These are phyloP conservation scores for Nemania abortiva DNA, from an alignment of 2,329 filamentous ascomycete genomes.

Conservation along the genomic window DNA sequence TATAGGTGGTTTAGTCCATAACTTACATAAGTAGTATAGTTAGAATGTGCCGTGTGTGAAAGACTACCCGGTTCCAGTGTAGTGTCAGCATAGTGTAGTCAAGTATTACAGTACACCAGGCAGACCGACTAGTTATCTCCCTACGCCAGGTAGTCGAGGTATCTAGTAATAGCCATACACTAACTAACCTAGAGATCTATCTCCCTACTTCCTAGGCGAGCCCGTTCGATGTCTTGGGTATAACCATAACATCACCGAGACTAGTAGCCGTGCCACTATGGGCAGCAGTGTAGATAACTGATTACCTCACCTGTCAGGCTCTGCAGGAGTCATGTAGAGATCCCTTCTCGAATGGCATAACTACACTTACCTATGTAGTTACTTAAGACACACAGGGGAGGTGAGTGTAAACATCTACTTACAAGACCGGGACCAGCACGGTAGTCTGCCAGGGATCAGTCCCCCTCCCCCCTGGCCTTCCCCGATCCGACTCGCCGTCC, in stretches of 20 bases:
- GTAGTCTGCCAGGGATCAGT: constrained; percentile 18
- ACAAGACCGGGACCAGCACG: neutral
- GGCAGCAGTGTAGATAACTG: neutral
- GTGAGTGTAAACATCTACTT: neutral
- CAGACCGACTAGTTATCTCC: no score
- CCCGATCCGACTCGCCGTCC: constrained; percentile 22
- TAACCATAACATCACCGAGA: neutral
- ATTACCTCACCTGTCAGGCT: constrained; percentile 1
- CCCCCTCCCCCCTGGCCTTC: constrained; percentile 22
- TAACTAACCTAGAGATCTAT: no score
- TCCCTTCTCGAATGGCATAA: constrained; percentile 7
- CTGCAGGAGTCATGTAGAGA: constrained; percentile 5
- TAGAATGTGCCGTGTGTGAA: neutral
- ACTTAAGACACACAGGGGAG: neutral
- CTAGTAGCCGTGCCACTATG: neutral
- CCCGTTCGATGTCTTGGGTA: neutral
- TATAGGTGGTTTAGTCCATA: neutral
- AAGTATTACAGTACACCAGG: no score
- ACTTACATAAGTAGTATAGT: neutral
- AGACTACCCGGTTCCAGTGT: no score
- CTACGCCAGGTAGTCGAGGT: no score
- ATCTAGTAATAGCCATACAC: no score
- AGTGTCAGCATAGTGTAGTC: no score
- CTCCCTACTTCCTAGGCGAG: no score
- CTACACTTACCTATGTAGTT: no score